Evolutionary conservation across 495 filamentous ascomycete genomes (phyloP), one percentile per base, ranked within the genome.

Genomic region (Xylaria telfairii): DNA sequence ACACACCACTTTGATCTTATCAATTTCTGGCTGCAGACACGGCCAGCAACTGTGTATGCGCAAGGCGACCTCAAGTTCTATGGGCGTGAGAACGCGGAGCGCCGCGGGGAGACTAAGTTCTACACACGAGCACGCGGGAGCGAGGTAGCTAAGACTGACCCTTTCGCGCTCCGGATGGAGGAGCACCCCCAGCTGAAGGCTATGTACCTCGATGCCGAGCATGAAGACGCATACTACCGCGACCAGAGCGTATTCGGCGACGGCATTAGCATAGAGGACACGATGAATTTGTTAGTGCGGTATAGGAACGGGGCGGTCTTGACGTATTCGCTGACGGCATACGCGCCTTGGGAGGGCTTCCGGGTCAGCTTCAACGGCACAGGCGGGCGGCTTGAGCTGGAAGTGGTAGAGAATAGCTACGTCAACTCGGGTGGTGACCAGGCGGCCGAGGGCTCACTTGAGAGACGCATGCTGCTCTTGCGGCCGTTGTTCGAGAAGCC

Each of bases 191-290:
- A 86, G 68, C 76, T 89, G 26, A 87, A 87, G 76, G 81, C 80
- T 0, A 77, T 88, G 80, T 90, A 88, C 67, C 79, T 87, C 15
- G 87, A 88, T 30, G 86, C 87, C 15, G 87, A 90, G 78, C 81
- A 86, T 68, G 87, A 90, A 68, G 87, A 90, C 72, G 83, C 83
- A 21, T 89, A 90, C 66, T 83, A 84, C 61, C 81, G 86, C 21
- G 87, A 89, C 67, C 86, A 88, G 76, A 88, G 83, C 72, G 86
- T 88, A 9, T 88, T 89, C 59, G 82, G 86, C 0, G 87, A 90
- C 65, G 87, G 86, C 6, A 87, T 90, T 65, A 87, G 80, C 70
- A 88, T 88, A 70, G 87, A 90, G 75, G 87, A 89, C 70, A 89
- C 86, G 5, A 88, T 89, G 87, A 86, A 84, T 46, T 75, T 89